phyloP scores from a whole-genome alignment of 208 protist genomes.

The Herpetomonas muscarum region DNA sequence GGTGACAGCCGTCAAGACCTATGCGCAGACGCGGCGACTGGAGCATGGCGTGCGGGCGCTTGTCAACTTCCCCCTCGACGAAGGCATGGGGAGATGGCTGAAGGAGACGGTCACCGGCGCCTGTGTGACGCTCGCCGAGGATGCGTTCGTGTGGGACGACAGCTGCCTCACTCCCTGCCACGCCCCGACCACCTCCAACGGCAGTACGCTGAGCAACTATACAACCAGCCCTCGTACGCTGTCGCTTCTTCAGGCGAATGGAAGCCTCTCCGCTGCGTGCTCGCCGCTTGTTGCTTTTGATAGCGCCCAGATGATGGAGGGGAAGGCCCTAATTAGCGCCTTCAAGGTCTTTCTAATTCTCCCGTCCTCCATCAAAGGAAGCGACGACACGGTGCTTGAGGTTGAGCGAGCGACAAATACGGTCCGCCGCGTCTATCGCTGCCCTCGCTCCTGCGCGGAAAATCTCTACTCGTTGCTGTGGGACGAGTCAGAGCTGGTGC shows the following conservation, averaged over 20 bases:
- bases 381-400: constrained; percentile 62
- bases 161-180: constrained; percentile 11
- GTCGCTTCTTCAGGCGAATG: neutral
- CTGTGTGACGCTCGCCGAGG: constrained; percentile 38
- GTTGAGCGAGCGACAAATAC: constrained; percentile 46
- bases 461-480: constrained; percentile 64
- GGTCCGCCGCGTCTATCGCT: constrained; percentile 70
- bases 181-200: no score
- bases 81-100: constrained; percentile 76
- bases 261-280: constrained; percentile 21
- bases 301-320: constrained; percentile 29
- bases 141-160: constrained; percentile 56
- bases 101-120: constrained; percentile 62
- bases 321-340: constrained; percentile 53
- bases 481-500: constrained; percentile 76
- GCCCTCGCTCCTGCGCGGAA: constrained; percentile 45
- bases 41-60: constrained; percentile 32
- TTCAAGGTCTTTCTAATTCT: constrained; percentile 60
- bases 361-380: constrained; percentile 43
- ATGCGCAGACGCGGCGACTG: constrained; percentile 16
- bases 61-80: constrained; percentile 77
- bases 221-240: neutral
- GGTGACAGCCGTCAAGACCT: constrained; percentile 19
- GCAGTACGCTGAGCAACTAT: neutral
- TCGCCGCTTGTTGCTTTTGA: no score